Evolutionary conservation across 495 filamentous ascomycete genomes (phyloP).

Genomic region (Oleoguttula mirabilis): DNA sequence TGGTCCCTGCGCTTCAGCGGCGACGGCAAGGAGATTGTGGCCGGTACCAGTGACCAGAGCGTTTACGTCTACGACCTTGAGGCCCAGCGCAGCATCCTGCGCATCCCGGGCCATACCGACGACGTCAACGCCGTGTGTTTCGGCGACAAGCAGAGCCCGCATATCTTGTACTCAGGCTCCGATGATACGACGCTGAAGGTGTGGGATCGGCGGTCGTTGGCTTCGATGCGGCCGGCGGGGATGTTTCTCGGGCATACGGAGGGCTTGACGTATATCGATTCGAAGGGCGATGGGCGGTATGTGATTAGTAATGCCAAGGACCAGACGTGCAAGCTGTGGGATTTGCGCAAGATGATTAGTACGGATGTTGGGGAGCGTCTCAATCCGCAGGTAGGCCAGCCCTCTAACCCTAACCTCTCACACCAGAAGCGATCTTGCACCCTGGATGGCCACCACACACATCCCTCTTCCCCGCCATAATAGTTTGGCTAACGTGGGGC

Average conservation of each 20-base stretch:
- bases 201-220: constrained; percentile 89
- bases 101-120: constrained; percentile 63
- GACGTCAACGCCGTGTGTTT: constrained; percentile 98
- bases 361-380: constrained; percentile 48
- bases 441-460: too few relatives aligned
- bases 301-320: constrained; percentile 91
- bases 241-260: constrained; percentile 92
- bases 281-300: constrained; percentile 91
- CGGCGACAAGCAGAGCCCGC: constrained; percentile 75
- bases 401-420: too few relatives aligned
- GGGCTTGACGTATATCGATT: constrained; percentile 89
- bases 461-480: too few relatives aligned
- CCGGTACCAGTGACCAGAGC: constrained; percentile 64
- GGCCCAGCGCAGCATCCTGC: constrained; percentile 55
- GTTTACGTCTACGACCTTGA: constrained; percentile 95
- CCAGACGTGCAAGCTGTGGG: constrained; percentile 96
- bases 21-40: constrained; percentile 82
- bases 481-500: too few relatives aligned
- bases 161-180: constrained; percentile 92
- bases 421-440: too few relatives aligned
- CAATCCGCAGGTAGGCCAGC: constrained; percentile 26
- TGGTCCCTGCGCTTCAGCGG: constrained; percentile 90
- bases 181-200: constrained; percentile 92
- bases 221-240: constrained; percentile 73
- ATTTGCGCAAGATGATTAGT: constrained; percentile 72